Percentiles rank a stretch among this genome's conserved stretches.
These are phyloP conservation scores for Sungouiozyma intestinalis DNA, from an alignment of 805 yeast species.

Conservation along the genomic window DNA sequence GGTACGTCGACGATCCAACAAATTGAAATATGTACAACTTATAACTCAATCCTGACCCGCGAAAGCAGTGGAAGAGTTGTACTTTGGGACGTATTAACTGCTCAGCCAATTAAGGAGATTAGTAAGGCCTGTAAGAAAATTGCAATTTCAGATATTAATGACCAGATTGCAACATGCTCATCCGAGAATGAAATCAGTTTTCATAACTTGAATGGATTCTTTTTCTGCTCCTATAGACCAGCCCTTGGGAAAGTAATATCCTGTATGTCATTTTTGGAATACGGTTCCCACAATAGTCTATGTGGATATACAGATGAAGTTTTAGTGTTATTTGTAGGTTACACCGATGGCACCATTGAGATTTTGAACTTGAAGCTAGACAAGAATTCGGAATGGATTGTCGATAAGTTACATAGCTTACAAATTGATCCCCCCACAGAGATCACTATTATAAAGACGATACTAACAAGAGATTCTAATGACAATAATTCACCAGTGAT, in stretches of 20 bases:
- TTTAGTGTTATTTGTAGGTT: slow-evolving; percentile 31
- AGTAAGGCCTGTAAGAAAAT: slow-evolving; percentile 22
- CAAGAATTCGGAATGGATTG: slow-evolving; percentile 15
- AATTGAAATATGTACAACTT: slow-evolving; percentile 42
- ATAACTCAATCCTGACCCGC: slow-evolving; percentile 43
- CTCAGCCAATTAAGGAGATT: slow-evolving; percentile 36
- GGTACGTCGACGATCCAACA: slow-evolving; percentile 40
- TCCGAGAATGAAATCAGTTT: slow-evolving; percentile 15
- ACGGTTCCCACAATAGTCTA: slow-evolving; percentile 6
- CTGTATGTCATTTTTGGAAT: slow-evolving; percentile 19
- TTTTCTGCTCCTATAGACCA: slow-evolving; percentile 22
- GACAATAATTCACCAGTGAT: background rate
- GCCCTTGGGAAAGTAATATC: slow-evolving; percentile 15
- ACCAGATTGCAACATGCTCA: slow-evolving; percentile 36
- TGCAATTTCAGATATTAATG: slow-evolving; percentile 45
- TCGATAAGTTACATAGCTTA: slow-evolving; percentile 15
- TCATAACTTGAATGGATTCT: slow-evolving; percentile 46
- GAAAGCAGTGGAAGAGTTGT: slow-evolving; percentile 46
- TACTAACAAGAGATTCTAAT: background rate
- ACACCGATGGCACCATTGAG: slow-evolving; percentile 23
- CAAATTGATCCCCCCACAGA: slow-evolving; percentile 11
- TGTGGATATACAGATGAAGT: slow-evolving; percentile 31
- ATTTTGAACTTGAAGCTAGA: slow-evolving; percentile 25
- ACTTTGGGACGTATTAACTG: slow-evolving; percentile 55
- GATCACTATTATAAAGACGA: slow-evolving; percentile 10